These are phyloP conservation scores for Candida taoyuanica DNA, from an alignment of 805 yeast genomes.

Conservation along the genomic window DNA sequence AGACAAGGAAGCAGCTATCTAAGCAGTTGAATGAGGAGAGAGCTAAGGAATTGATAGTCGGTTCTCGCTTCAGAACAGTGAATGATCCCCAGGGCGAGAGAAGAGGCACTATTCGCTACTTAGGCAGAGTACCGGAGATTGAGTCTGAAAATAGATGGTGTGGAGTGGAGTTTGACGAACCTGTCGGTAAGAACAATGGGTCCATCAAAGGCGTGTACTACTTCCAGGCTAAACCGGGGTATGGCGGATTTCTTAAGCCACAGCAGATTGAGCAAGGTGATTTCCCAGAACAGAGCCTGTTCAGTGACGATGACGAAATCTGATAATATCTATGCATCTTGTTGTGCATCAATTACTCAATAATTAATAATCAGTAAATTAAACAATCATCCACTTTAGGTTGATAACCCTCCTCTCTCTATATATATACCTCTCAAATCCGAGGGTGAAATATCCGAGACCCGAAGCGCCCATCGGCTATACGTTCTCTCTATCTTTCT, in stretches of 20 bases:
- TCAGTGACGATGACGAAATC: constrained; percentile 43
- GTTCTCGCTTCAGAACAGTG: constrained; percentile 50
- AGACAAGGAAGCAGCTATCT: constrained; percentile 27
- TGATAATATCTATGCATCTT: no score
- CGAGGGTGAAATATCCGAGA: background rate
- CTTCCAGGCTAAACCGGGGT: constrained; percentile 50
- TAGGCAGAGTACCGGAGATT: constrained; percentile 65
- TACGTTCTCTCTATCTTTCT: no score
- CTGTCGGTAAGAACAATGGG: constrained; percentile 86
- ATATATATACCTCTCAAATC: no score
- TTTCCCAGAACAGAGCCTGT: constrained; percentile 47
- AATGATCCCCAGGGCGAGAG: constrained; percentile 46
- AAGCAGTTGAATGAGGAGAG: constrained; percentile 28
- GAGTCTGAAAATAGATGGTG: constrained; percentile 61
- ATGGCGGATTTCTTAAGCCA: constrained; percentile 81
- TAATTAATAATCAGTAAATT: no score
- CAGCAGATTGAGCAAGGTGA: constrained; percentile 64
- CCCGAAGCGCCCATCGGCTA: no score
- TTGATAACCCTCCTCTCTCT: no score
- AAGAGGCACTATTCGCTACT: constrained; percentile 62
- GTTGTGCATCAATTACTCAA: no score
- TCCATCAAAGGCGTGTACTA: constrained; percentile 53
- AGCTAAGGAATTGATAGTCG: constrained; percentile 36
- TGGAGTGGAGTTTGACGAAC: constrained; percentile 82
- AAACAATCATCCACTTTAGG: no score